Base-by-base conservation (phyloP, 2,329 filamentous ascomycete species). In the Neodidymelliopsis sp. region DNA sequence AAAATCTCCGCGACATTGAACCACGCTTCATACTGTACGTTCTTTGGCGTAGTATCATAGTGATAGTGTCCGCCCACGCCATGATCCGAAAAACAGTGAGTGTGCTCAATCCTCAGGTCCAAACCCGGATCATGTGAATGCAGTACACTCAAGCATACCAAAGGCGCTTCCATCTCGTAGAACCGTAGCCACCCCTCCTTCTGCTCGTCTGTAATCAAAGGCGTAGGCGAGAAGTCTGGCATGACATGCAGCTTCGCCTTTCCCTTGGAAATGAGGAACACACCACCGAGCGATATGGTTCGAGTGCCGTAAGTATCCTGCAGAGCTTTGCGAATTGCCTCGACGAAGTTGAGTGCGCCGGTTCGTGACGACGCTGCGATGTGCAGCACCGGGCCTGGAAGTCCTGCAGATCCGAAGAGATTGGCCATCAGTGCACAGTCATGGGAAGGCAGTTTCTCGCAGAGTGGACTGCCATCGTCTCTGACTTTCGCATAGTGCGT, bases 21-120 rank as follows among this genome's bases (percentile, higher is more conserved):
- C 57, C 77, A 79, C 1, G 66, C 77, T 49, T 78, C 75, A 54
- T 79, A 79, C 44, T 78, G 75, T 8, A 79, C 65, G 1, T 72
- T 67, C 1, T 71, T 64, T 75, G 76, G 50, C 66, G 75, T 53
- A 11, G 39, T 36, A 29, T 58, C 55, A 20, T 47, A 49, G 22
- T 79, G 77, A 56, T 79, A 79, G 59, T 80, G 77, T 0, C 77
- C 78, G 3, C 77, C 77, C 48, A 56, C 34, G 60, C 39, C 6
- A 60, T 51, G 1, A 55, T 35, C 2, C 5, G 75, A 73, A 42
- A 77, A 79, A 16, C 72, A 74, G 62, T 80, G 78, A 4, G 77
- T 78, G 54, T 81, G 77, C 54, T 81, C 78, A 59, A 78, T 75
- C 20, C 77, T 62, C 38, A 80, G 49, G 0, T 64, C 71, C 51